phyloP scores from a whole-genome alignment of 2,329 filamentous ascomycete species.

The Stenocarpella maydis region DNA sequence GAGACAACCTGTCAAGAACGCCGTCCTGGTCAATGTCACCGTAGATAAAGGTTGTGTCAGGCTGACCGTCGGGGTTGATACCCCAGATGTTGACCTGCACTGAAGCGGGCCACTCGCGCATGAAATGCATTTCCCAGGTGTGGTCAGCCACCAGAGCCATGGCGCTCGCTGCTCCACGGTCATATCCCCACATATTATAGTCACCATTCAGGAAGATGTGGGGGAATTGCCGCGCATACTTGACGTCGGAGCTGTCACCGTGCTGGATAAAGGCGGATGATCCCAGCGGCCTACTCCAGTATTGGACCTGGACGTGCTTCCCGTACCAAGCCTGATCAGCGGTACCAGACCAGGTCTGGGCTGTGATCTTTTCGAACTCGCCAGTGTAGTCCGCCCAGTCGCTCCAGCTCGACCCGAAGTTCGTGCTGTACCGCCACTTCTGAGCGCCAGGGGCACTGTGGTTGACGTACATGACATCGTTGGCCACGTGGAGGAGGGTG shows the following conservation, averaged over 20 bases:
- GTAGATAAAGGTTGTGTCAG: constrained; percentile 64
- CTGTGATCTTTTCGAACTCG: constrained; percentile 57
- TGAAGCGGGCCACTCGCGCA: constrained; percentile 68
- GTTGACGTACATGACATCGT: constrained; percentile 52
- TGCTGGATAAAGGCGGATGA: constrained; percentile 68
- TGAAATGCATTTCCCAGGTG: constrained; percentile 66
- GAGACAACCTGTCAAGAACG: constrained; percentile 67
- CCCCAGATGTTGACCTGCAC: constrained; percentile 72
- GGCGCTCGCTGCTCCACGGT: constrained; percentile 61
- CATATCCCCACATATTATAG: constrained; percentile 69
- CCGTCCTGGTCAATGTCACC: constrained; percentile 68
- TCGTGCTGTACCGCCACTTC: constrained; percentile 68
- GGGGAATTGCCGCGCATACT: constrained; percentile 60
- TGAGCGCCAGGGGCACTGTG: constrained; percentile 68
- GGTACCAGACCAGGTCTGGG: constrained; percentile 64
- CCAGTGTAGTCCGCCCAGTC: constrained; percentile 64
- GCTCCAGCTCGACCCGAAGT: constrained; percentile 66
- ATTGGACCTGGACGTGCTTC: constrained; percentile 68
- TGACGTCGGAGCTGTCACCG: constrained; percentile 56
- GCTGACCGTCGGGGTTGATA: constrained; percentile 67
- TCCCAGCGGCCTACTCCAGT: constrained; percentile 65
- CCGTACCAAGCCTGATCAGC: constrained; percentile 64
- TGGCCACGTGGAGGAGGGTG: constrained; percentile 53
- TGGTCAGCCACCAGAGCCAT: constrained; percentile 56
- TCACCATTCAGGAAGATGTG: constrained; percentile 68